A percentile compares a stretch with the other conserved stretches of the same genome.
Conservation (phyloP, 2,329 filamentous ascomycete genomes). For the Stagonosporopsis chrysanthemi region DNA sequence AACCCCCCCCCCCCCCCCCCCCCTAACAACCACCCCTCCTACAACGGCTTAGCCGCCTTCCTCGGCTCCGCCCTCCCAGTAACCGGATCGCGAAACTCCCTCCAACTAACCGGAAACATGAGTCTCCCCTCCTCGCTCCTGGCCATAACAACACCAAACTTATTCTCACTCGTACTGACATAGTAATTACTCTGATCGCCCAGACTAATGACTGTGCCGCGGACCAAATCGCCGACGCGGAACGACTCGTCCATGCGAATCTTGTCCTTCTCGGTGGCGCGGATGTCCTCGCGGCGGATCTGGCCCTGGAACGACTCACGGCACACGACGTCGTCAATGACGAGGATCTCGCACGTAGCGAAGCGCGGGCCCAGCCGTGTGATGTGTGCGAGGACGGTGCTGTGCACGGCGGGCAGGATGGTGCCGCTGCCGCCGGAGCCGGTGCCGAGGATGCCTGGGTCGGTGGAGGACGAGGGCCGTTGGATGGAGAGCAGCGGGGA, state of each 20-base stretch:
- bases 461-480: constrained; percentile 26
- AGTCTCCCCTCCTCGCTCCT: constrained; percentile 85
- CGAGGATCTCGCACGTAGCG: constrained; percentile 84
- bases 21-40: no score
- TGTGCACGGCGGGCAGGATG: constrained; percentile 81
- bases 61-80: constrained; percentile 78
- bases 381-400: constrained; percentile 82
- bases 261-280: constrained; percentile 94
- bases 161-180: constrained; percentile 88
- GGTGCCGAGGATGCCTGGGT: constrained; percentile 31
- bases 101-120: constrained; percentile 95
- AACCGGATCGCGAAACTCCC: constrained; percentile 85
- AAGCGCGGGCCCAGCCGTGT: constrained; percentile 85
- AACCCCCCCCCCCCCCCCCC: no score
- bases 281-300: constrained; percentile 87
- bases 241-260: constrained; percentile 92
- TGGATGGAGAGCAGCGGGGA: constrained; percentile 50
- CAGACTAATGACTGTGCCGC: constrained; percentile 85
- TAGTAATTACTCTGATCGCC: constrained; percentile 97
- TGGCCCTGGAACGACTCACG: constrained; percentile 85
- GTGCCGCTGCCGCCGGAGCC: constrained; percentile 62
- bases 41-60: constrained; percentile 92
- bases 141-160: constrained; percentile 92
- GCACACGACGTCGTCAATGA: constrained; percentile 71
- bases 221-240: constrained; percentile 88